These are phyloP conservation scores for Trichopus zeylanicus DNA, from an alignment of 116 monocot genomes.

Conservation along the genomic window DNA sequence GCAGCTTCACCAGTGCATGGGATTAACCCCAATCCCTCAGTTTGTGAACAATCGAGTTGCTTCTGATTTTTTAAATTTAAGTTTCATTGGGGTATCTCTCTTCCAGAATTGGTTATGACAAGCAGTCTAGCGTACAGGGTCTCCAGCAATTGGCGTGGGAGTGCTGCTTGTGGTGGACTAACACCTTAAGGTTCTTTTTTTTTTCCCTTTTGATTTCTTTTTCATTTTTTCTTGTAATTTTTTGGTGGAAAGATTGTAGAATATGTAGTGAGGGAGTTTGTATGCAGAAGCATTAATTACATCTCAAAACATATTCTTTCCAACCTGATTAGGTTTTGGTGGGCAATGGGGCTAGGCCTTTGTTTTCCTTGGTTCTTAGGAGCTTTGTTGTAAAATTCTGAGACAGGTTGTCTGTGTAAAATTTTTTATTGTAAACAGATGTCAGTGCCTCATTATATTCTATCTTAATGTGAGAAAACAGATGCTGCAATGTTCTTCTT, in stretches of 20 bases:
- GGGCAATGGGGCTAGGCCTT: neutral
- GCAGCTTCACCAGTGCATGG: conserved; percentile 65
- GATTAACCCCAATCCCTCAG: conserved; percentile 26
- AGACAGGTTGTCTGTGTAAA: too few species aligned
- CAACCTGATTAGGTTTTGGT: conserved; percentile 1
- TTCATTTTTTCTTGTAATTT: conserved; percentile 1
- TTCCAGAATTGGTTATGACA: neutral
- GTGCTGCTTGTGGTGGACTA: too few species aligned
- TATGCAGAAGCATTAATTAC: neutral
- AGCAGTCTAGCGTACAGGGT: conserved; percentile 3
- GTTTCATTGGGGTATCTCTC: conserved; percentile 12
- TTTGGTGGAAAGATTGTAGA: conserved; percentile 10
- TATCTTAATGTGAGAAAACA: too few species aligned
- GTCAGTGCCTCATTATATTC: too few species aligned
- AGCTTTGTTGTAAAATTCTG: conserved; percentile 9
- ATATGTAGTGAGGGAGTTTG: neutral
- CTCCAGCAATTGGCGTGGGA: neutral
- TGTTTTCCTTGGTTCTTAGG: neutral
- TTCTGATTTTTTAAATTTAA: conserved; percentile 6
- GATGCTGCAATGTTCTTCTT: too few species aligned
- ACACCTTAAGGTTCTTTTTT: too few species aligned
- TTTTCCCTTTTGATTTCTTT: neutral
- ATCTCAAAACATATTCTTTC: conserved; percentile 7
- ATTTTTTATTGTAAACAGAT: too few species aligned
- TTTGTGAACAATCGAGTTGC: too few species aligned